Evolutionary conservation across 768 basidiomycete genomes (phyloP), one percentile per base, ranked within the genome.

Genomic region (Hypholoma fasciculare): DNA sequence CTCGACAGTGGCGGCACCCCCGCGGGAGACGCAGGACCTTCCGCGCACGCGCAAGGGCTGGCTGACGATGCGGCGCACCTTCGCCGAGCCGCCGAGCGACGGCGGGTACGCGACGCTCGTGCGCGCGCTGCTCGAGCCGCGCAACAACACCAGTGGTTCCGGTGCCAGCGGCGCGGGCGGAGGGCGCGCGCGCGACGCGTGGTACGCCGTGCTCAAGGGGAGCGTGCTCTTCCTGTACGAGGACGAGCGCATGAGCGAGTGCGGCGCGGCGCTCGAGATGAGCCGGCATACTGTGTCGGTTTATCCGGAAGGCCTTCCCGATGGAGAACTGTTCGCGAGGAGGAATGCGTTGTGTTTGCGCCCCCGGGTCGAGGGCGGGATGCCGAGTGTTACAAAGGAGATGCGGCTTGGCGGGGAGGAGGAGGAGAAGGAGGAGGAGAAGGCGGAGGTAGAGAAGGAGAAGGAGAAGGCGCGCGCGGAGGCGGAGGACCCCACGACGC

Each of bases 151-250:
- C 92, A 66, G 84, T 85, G 66, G 84, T 85, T 56, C 88, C 89
- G 13, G 90, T 92, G 68, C 76, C 93, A 58, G 92, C 93, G 65
- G 78, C 91, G 16, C 81, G 90, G 56, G 92, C 91, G 51, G 90
- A 91, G 69, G 92, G 94, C 72, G 90, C 42, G 93, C 94, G 14
- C 94, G 93, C 74, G 96, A 97, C 70, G 88, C 83, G 83, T 97
- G 92, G 87, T 97, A 88, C 70, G 91, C 89, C 53, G 93, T 89
- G 7, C 81, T 98, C 70, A 98, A 98, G 79, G 92, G 90, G 44
- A 89, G 86, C 66, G 87, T 96, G 39, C 75, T 98, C 30, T 98
- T 94, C 73, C 77, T 98, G 19, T 98, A 97, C 74, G 94, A 96
- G 72, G 92, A 96, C 72, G 94, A 97, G 74, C 81, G 78, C 14